Evolutionary conservation across 106 monocot genomes (phyloP).

Genomic region (Triglochin maritima): DNA sequence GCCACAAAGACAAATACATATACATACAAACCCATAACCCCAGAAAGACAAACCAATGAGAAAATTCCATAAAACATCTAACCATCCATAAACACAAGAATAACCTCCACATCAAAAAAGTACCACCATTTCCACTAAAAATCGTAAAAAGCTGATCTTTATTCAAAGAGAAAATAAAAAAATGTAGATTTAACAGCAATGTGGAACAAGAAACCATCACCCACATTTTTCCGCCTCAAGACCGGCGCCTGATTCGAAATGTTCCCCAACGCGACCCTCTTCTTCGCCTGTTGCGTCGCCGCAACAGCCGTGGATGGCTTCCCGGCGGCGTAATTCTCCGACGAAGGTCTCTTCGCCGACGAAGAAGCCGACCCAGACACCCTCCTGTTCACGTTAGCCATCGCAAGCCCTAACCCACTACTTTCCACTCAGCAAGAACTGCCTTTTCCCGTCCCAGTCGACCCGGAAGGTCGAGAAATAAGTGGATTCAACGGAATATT

Average conservation of each 20-base stretch:
- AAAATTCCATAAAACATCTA: not conserved
- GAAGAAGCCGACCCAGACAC: not conserved
- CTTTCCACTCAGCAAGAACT: not conserved
- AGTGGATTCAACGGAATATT: not conserved
- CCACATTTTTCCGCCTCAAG: slow-evolving; percentile 3
- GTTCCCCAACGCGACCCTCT: slow-evolving; percentile 45
- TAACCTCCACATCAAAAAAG: too few species aligned
- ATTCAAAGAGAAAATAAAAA: not conserved
- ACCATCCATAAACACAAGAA: too few species aligned
- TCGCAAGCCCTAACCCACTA: not conserved
- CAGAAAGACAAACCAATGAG: not conserved
- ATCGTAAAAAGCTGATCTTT: not conserved
- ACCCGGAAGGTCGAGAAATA: not conserved
- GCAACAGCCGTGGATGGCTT: not conserved
- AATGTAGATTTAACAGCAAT: too few species aligned
- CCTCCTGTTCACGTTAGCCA: not conserved
- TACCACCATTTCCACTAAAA: not conserved
- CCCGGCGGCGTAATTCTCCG: slow-evolving; percentile 4
- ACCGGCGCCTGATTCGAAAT: slow-evolving; percentile 26
- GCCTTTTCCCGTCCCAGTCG: not conserved
- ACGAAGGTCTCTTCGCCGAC: slow-evolving; percentile 10
- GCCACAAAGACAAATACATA: not conserved
- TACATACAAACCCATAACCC: not conserved
- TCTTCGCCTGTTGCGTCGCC: slow-evolving; percentile 35
- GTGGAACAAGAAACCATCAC: not conserved